Conservation (phyloP, 805 yeast species). For the Wickerhamiella australiensis region DNA sequence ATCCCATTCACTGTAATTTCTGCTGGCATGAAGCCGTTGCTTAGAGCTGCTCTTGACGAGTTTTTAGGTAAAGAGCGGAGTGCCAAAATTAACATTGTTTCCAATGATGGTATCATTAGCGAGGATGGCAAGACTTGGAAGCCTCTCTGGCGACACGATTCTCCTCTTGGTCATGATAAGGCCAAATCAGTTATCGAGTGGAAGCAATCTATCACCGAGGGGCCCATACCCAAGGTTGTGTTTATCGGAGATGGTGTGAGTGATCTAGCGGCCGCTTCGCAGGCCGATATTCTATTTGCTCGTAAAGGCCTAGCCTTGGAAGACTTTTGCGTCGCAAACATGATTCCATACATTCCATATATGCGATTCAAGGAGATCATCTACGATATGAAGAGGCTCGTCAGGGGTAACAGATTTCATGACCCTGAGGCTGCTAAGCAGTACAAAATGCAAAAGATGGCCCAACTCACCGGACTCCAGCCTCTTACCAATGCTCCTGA, state of each 20-base stretch:
- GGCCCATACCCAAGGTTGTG: conserved; percentile 35
- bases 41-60: conserved; percentile 32
- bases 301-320: conserved; percentile 33
- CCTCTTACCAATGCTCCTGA: conserved; percentile 17
- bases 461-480: conserved; percentile 21
- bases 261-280: conserved; percentile 36
- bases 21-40: conserved; percentile 34
- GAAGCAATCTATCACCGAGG: conserved; percentile 18
- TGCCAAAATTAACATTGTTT: conserved; percentile 30
- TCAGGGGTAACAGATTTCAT: conserved; percentile 24
- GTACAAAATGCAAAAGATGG: conserved; percentile 16
- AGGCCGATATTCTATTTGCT: conserved; percentile 36
- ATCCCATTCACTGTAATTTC: conserved; percentile 34
- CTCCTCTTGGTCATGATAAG: conserved; percentile 35
- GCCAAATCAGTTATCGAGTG: conserved; percentile 32
- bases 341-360: conserved; percentile 33
- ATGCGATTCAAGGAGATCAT: conserved; percentile 33
- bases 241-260: conserved; percentile 50
- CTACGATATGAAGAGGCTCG: conserved; percentile 26
- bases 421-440: conserved; percentile 21
- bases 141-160: conserved; percentile 34
- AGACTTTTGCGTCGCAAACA: conserved; percentile 32
- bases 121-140: conserved; percentile 32
- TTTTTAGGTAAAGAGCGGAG: conserved; percentile 31
- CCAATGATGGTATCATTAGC: conserved; percentile 32